Conservation (phyloP, 148 eudicot species). For the Bassia scoparia region DNA sequence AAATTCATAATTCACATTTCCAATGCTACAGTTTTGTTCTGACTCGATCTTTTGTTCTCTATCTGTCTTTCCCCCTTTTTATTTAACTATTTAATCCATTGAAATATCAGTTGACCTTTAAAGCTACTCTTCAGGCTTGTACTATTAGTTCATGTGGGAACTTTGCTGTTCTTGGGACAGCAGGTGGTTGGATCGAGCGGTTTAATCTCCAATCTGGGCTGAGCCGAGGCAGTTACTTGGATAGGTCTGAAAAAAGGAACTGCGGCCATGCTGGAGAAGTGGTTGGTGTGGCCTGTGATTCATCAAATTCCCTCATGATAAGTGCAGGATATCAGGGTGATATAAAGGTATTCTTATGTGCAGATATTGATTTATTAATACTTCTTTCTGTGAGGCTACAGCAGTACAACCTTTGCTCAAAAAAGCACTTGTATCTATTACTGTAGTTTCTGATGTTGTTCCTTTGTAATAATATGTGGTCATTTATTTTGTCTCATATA, state of each 20-base stretch:
- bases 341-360: slow-evolving; percentile 49
- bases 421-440: not conserved
- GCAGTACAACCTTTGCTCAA: not conserved
- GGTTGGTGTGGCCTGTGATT: slow-evolving; percentile 91
- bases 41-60: not conserved
- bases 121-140: slow-evolving; percentile 50
- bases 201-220: slow-evolving; percentile 97
- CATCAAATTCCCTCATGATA: slow-evolving; percentile 77
- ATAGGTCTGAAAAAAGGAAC: slow-evolving; percentile 43
- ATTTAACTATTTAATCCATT: not conserved
- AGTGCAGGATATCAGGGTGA: slow-evolving; percentile 93
- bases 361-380: not conserved
- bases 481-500: not conserved
- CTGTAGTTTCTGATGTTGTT: not conserved
- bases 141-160: slow-evolving; percentile 94
- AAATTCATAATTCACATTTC: no score
- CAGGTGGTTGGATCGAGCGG: slow-evolving; percentile 94
- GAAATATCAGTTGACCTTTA: slow-evolving; percentile 12
- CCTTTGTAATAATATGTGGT: not conserved
- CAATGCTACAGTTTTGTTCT: not conserved
- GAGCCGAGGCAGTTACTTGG: slow-evolving; percentile 84
- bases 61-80: no score
- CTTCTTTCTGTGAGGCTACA: not conserved
- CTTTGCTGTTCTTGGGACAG: slow-evolving; percentile 88
- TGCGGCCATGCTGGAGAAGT: slow-evolving; percentile 88